Base-by-base conservation (phyloP, 2,329 filamentous ascomycete species). In the Alternaria brassicae region DNA sequence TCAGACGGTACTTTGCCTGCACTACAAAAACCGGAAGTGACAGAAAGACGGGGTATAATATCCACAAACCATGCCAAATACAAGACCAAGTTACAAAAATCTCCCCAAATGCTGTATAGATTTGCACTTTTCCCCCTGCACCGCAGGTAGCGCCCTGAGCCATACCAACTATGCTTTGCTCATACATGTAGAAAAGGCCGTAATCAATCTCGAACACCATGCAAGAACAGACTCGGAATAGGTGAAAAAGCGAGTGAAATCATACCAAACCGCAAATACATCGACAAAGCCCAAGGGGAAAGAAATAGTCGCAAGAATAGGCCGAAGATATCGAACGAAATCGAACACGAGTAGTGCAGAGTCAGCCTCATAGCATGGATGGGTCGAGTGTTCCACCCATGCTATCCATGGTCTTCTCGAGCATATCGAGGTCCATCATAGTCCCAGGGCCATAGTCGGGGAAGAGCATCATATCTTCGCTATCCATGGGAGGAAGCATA, bases 391-490 rank as follows among this genome's bases (percentile, higher is more conserved):
- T 48, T 19, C 62, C 65, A 7, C 67, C 66, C 63, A 74, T 67
- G 51, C 64, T 68, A n/a, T 73, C 72, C 69, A 75, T 72, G 6
- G 68, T 67, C 65, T 72, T 72, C 50, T 74, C 74, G 27, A 76
- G 55, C 32, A 68, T 66, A 30, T 77, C 74, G n/a, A 77, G 65
- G 50, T 76, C 74, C 66, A 73, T 72, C 65, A 74, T 68, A 30
- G 60, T 61, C 27, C 61, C 70, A 3, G 64, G 66, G 7, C 67
- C 66, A 41, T 71, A 71, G 28, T 64, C 60, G 1, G 69, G 67
- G 51, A 76, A 77, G 23, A 76, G 42, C 71, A 75, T 72, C 71
- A 76, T 72, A 34, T 76, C 74, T 27, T 75, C 69, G 48, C 63
- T 73, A 47, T 74, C 70, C 73, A 76, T 76, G 0, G 69, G 69